Base-by-base conservation (phyloP, 495 filamentous ascomycete species). In the Niebla homalea region DNA sequence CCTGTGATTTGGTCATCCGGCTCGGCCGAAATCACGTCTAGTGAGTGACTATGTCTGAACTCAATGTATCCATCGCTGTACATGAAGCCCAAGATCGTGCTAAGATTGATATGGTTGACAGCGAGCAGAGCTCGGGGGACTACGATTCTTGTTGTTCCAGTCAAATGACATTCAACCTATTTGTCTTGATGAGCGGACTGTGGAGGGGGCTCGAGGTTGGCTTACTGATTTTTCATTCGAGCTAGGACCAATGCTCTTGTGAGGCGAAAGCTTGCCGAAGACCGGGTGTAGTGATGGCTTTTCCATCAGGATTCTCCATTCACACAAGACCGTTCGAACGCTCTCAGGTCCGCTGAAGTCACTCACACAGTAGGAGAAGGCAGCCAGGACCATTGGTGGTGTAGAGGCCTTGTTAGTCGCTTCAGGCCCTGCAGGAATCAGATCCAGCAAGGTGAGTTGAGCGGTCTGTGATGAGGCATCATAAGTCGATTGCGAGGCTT, bases 1-100 rank as follows among this genome's bases (percentile, higher is more conserved):
- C 77, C 81, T 36, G 71, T 80, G 40, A 92, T 79, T 20, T 69
- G 76, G 42, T 77, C 75, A 11, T 74, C 51, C n/a, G 70, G 69
- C 48, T 83, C 70, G 11, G 74, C 70, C 51, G 71, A 79, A 1
- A 89, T 70, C 36, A 77, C 65, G 1, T 71, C 64, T 79, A 92
- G 79, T 4, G 78, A 84, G 47, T 70, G 67, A 11, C 85, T 75
- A 51, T 92, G 81, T 43, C 86, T 79, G 61, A 89, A 86, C 45
- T 87, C 75, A 23, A 89, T 69, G 0, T 81, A 82, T 15, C 87
- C 85, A 57, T 92, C 87, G 55, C 81, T 83, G 46, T 81, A 81
- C 11, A 72, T 72, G 46, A 93, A 66, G 40, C 79, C 81, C 2
- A 93, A 53, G 8, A 82, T 69, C 45, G 75, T 84, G 36, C 80